Conservation (phyloP, 371 early-diverging fungal species). For the Lichtheimia corymbifera region DNA sequence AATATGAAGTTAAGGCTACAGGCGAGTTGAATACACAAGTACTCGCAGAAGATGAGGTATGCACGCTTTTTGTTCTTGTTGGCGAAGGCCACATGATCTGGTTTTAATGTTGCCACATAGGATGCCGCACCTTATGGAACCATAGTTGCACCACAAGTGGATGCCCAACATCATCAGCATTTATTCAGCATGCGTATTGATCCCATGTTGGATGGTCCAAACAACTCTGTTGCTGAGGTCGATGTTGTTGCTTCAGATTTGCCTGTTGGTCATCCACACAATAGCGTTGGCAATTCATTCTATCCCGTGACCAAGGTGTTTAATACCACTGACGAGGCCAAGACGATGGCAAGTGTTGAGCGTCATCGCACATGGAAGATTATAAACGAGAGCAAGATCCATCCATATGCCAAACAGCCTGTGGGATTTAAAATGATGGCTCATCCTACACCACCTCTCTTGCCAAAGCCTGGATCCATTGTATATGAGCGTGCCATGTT, state of each 20-base stretch:
- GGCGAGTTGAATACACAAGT: constrained; percentile 51
- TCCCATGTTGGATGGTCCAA: constrained; percentile 46
- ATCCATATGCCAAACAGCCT: constrained; percentile 39
- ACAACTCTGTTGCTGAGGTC: constrained; percentile 36
- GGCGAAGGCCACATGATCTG: neutral
- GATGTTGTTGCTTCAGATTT: constrained; percentile 31
- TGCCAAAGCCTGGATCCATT: constrained; percentile 40
- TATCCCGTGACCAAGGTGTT: constrained; percentile 24
- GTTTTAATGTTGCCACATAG: neutral
- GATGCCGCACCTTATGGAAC: constrained; percentile 38
- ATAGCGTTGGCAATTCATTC: constrained; percentile 42
- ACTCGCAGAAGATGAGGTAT: constrained; percentile 42
- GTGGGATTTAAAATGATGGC: constrained; percentile 40
- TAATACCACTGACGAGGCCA: constrained; percentile 33
- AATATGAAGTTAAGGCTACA: constrained; percentile 56
- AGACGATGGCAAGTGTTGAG: constrained; percentile 21
- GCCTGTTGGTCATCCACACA: constrained; percentile 46
- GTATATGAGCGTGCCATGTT: constrained; percentile 46
- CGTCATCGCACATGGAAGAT: constrained; percentile 43
- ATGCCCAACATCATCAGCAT: constrained; percentile 51
- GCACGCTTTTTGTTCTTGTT: neutral
- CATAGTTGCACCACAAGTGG: constrained; percentile 48
- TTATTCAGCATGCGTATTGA: constrained; percentile 52
- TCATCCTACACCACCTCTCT: constrained; percentile 30
- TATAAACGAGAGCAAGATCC: constrained; percentile 31